A percentile compares a stretch with the other conserved stretches of the same genome.
Evolutionary conservation across 2,329 filamentous ascomycete genomes (phyloP).

Genomic region (Xylaria multiplex): DNA sequence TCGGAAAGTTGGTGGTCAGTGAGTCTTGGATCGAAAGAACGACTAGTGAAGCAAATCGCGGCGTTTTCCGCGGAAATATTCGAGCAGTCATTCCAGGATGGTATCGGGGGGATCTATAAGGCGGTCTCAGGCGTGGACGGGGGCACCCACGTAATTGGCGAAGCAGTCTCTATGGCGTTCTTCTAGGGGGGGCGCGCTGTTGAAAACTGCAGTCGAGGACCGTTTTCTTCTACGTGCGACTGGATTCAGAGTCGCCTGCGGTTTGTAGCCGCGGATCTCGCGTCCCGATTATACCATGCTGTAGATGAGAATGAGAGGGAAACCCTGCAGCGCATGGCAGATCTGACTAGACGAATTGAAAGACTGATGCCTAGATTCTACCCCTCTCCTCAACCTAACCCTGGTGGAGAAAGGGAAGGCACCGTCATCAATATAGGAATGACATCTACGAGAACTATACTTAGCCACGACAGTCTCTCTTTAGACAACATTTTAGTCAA

Average conservation of each 20-base stretch:
- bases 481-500: conserved; percentile 51
- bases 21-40: conserved; percentile 40
- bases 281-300: conserved; percentile 17
- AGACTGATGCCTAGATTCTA: conserved; percentile 37
- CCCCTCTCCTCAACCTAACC: not conserved
- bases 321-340: conserved; percentile 33
- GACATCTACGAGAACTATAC: conserved; percentile 40
- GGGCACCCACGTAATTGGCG: conserved; percentile 35
- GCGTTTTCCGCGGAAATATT: conserved; percentile 40
- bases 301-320: conserved; percentile 23
- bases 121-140: not conserved
- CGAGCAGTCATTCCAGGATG: conserved; percentile 34
- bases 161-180: conserved; percentile 45
- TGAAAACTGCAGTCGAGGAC: conserved; percentile 29
- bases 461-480: conserved; percentile 49
- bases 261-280: conserved; percentile 39
- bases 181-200: conserved; percentile 45
- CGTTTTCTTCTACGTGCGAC: conserved; percentile 39
- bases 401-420: conserved; percentile 17
- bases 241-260: conserved; percentile 40
- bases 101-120: conserved; percentile 48
- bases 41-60: conserved; percentile 47
- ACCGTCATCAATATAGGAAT: not conserved
- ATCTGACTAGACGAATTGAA: conserved; percentile 38
- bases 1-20: conserved; percentile 43